Base-by-base conservation (phyloP, 306 rosid genomes). In the Casuarina glauca region DNA sequence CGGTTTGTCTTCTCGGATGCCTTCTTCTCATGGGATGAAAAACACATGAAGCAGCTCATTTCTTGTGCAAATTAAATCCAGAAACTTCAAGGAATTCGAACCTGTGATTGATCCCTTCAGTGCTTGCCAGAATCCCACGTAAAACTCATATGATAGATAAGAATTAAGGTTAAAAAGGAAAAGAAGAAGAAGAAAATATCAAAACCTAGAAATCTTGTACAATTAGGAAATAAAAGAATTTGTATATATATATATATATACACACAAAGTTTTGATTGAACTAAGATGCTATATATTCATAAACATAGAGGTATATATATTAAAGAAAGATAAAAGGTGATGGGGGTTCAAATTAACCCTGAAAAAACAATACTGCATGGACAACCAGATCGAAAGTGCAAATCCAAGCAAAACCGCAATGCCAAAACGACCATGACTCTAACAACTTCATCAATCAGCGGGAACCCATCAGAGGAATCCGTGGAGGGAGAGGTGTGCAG, bases 21-120 rank as follows among this genome's bases (percentile, higher is more conserved):
- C 79, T 87, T 91, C 82, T 86, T 93, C 61, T 83, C 86, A 42
- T 82, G 76, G 73, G 90, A 82, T 5, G 91, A 78, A 84, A 94
- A 92, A 84, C 98, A 94, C 69, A 94, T 72, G 86, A 90, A 92
- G 78, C 97, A 94, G 80, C 93, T 88, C 98, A 94, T 94, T 64
- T 79, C 81, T 82, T 79, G 66, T 4, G 6, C 2, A 66, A 69
- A 51, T 68, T 55, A 38, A 62, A 49, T 51, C 43, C 16, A 57
- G 38, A 55, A 35, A 20, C 77, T 82, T 13, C 70, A 44, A 58
- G 41, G 6, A 39, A 46, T 42, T 6, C 39, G 16, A 7, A 45
- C 12, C 6, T 53, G 50, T 0, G 7, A 54, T 26, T 16, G 44
- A 55, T 8, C 48, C 4, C 19, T 42, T 67, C 62, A 52, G 16